Evolutionary conservation across 305 asterid genomes (phyloP), one percentile per base, ranked within the genome.

Genomic region (Euphrasia arctica): DNA sequence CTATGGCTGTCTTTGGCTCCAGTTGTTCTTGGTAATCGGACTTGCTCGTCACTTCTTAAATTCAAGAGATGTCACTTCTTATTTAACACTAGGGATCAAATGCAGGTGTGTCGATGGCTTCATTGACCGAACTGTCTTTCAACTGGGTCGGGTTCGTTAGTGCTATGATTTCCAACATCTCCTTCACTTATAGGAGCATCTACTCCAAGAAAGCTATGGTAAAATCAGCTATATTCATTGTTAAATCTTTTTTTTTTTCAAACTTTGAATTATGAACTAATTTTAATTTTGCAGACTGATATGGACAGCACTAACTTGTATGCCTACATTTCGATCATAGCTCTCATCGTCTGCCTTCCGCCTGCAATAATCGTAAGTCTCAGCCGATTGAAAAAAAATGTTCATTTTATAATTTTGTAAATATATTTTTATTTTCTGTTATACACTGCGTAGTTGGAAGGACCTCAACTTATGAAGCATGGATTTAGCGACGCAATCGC

Each of bases 131-230:
- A 75, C 74, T 93, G 66, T 93, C 99, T 14, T 93, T 93, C 91
- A 93, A 93, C 83, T 93, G 99, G 99, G 8, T 47, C 43, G 97
- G 99, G 25, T 93, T 93, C 75, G 74, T 72, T 67, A 93, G 97
- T 67, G 99, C 99, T 14, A 93, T 93, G 99, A 93, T 93, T 75
- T 93, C 99, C 68, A 93, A 93, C 77, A 83, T 93, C 88, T 90
- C 97, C 52, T 93, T 93, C 91, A 93, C 99, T 56, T 93, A 88
- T 77, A 72, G 99, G 86, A 93, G 99, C 85, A 84, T 93, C 55
- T 93, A 93, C 77, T 93, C 99, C 4, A 93, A 93, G 84, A 93
- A 93, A 86, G 99, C 99, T 34, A 93, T 90, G 98, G 98, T 90
- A 69, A 72, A 64, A 70, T 65, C 65, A 2, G 52, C 6, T 45